Conservation (phyloP, 2,329 filamentous ascomycete species). For the Beauveria bassiana region DNA sequence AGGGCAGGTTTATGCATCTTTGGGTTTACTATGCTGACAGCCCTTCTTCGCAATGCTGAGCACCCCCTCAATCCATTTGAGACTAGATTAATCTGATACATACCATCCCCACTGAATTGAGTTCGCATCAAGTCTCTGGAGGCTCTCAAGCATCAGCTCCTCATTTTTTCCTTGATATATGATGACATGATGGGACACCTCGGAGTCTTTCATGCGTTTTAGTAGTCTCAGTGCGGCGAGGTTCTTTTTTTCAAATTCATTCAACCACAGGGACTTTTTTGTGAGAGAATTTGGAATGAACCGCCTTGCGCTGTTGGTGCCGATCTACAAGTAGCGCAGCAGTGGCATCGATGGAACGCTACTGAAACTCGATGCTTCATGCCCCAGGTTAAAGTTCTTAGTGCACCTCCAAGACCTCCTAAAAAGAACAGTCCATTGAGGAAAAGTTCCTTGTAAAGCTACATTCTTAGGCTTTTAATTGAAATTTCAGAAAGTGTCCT, state of each 20-base stretch:
- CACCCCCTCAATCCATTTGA: constrained; percentile 55
- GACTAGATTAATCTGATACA: too few species aligned
- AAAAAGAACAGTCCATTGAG: neutral
- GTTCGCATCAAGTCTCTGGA: too few species aligned
- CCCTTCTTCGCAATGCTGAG: constrained; percentile 24
- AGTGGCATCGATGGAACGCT: neutral
- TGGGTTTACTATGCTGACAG: constrained; percentile 56
- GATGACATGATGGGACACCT: neutral
- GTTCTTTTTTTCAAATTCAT: neutral
- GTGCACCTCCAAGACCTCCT: too few species aligned
- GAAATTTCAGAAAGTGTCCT: too few species aligned
- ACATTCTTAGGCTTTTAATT: too few species aligned
- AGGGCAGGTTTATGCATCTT: constrained; percentile 63
- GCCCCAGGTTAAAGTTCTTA: neutral
- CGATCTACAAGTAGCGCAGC: neutral
- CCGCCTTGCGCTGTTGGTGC: neutral
- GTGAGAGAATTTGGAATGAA: neutral
- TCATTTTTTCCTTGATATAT: neutral
- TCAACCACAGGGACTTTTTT: neutral
- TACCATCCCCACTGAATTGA: too few species aligned
- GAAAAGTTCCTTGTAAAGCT: too few species aligned
- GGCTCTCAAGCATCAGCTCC: neutral
- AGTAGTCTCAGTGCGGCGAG: neutral
- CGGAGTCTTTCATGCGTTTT: neutral
- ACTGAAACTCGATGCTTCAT: constrained; percentile 1